Evolutionary conservation across 2,329 filamentous ascomycete species (phyloP), one percentile per base, ranked within the genome.

Genomic region (Pseudocercospora ulei): DNA sequence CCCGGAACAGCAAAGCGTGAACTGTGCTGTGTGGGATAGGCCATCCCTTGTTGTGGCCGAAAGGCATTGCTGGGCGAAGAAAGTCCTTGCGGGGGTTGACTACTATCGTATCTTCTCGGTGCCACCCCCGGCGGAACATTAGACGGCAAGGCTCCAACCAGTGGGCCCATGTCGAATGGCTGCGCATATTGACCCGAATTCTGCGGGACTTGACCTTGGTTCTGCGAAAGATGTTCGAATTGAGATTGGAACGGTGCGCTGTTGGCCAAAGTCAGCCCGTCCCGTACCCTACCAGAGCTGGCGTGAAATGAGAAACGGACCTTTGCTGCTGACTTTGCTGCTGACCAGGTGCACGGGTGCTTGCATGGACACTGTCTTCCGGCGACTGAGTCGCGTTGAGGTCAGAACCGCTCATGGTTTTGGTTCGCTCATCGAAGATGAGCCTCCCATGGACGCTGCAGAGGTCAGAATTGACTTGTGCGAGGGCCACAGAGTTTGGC

Each of bases 211-310:
- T 44, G 48, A 8, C 39, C 41, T 17, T 49, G 38, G n/a, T 33
- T 34, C 31, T 46, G 43, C 13, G 41, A 43, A 22, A 51, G 41
- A 30, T 51, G 44, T 17, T 47, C 44, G 17, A 51, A 37, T 39
- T 51, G 48, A 16, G 43, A 43, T 34, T 49, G 48, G 30, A 51
- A 51, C 28, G 48, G 41, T 20, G 46, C 41, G 24, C 48, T 51
- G 40, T 22, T n/a, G 8, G 11, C 17, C 37, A 28, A 26, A 24
- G 36, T 41, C 38, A 38, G 39, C 13, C 29, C 12, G 17, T 13
- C 13, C 16, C 38, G 35, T 39, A 14, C 4, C 12, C 11, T 8
- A 16, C 12, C 28, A 18, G 2, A 22, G 23, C 18, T 20, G 35
- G 5, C n/a, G 24, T 12, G 17, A 30, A 3, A 19, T 30, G 33